Conservation (phyloP, 768 basidiomycete species). For the Mycena maculata region DNA sequence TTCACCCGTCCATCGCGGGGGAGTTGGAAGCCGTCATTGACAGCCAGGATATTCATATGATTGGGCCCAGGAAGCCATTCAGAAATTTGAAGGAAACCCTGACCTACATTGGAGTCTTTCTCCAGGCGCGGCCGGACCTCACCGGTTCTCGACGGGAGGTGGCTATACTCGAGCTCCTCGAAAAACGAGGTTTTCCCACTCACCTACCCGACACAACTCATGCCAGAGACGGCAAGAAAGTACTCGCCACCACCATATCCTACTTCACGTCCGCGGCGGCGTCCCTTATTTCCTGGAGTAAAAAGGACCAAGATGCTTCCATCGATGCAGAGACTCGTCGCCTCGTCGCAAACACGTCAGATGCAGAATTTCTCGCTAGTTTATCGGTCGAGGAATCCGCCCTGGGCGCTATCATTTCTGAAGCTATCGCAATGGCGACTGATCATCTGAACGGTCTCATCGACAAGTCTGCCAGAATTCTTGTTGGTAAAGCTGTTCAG, state of each 20-base stretch:
- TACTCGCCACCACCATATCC: background rate
- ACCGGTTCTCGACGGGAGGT: background rate
- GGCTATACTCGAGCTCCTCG: background rate
- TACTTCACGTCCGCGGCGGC: background rate
- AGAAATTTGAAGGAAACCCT: conserved; percentile 9
- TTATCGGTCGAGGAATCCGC: background rate
- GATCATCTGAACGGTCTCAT: background rate
- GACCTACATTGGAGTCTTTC: conserved; percentile 2
- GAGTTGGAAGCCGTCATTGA: background rate
- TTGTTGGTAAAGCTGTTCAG: background rate
- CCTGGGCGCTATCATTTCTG: background rate
- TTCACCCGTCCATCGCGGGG: background rate
- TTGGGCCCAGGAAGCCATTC: background rate
- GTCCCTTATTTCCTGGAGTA: background rate
- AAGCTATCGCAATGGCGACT: background rate
- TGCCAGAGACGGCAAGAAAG: background rate
- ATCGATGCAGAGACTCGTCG: background rate
- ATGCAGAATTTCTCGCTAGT: conserved; percentile 9
- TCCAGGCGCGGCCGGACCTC: background rate
- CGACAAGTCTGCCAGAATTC: background rate
- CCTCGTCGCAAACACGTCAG: background rate
- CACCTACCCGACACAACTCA: background rate
- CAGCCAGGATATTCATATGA: too few relatives aligned
- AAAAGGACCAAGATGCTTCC: background rate
- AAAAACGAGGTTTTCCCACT: background rate